Conservation (phyloP, 352 stramenopile genomes). For the Phytopythium helicoides region DNA sequence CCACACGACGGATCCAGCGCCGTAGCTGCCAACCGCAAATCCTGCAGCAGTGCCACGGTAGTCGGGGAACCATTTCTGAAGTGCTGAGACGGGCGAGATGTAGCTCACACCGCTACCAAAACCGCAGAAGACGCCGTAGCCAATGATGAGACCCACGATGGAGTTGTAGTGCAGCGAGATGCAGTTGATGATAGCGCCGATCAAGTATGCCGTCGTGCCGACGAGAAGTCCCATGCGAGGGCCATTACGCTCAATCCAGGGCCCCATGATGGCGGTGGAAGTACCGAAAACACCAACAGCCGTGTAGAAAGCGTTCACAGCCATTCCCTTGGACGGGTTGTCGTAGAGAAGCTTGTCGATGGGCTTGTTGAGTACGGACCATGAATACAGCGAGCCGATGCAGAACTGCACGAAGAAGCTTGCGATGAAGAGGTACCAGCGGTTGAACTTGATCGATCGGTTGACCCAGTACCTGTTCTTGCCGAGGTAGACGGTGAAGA, state of each 20-base stretch:
- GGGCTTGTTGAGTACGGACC: constrained; percentile 69
- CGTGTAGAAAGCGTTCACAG: constrained; percentile 64
- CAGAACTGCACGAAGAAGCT: constrained; percentile 62
- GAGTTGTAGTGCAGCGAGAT: constrained; percentile 45
- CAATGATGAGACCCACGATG: constrained; percentile 51
- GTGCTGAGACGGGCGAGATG: constrained; percentile 59
- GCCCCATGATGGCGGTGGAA: constrained; percentile 52
- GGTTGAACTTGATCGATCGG: constrained; percentile 32
- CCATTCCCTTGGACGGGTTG: constrained; percentile 27
- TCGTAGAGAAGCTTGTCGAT: constrained; percentile 45
- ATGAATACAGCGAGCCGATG: constrained; percentile 65
- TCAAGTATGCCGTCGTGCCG: constrained; percentile 40
- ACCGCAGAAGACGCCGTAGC: constrained; percentile 55
- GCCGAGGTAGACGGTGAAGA: constrained; percentile 45
- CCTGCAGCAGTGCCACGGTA: constrained; percentile 55
- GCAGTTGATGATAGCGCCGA: constrained; percentile 44
- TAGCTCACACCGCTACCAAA: constrained; percentile 67
- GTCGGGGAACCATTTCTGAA: constrained; percentile 74
- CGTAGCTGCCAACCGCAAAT: constrained; percentile 58
- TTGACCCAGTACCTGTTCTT: constrained; percentile 45
- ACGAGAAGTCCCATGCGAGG: constrained; percentile 40
- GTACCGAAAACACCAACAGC: constrained; percentile 56
- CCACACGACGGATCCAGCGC: constrained; percentile 55
- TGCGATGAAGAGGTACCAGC: constrained; percentile 59
- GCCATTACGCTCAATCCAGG: constrained; percentile 57